Evolutionary conservation across 108 stramenopile genomes (phyloP), one percentile per base, ranked within the genome.

Genomic region (Fragilaria crotonensis): DNA sequence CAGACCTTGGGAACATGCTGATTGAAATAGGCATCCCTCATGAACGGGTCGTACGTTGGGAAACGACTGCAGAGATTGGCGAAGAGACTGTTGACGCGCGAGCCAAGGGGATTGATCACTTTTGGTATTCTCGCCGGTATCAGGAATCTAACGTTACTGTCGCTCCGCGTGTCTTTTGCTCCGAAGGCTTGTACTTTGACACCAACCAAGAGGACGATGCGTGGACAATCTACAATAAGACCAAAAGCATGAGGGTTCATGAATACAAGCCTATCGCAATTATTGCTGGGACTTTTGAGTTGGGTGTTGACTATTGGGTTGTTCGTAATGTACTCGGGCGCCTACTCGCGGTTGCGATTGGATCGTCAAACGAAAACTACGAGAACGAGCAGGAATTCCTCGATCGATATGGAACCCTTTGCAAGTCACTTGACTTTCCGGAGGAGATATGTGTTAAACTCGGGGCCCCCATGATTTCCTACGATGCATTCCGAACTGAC

Each of bases 221-320:
- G 5, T 57, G 25, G n/a, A 21, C 32, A 1, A 55, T 54, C 26
- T 57, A 46, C 49, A 3, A 21, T 9, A 33, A 14, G 25, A 33
- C 63, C 3, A 4, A 33, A 26, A 18, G 25, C 22, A 3, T 57
- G 30, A 0, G 1, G 9, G 29, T 30, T 30, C 5, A 21, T 14
- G 9, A 27, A 7, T 4, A 54, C 7, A 5, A 0, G 25, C 57
- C 56, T 29, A 25, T 17, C 18, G 74, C 70, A 20, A 70, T 76
- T 30, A 60, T 76, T 45, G 74, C 57, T 14, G 74, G 74, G 19
- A 66, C 74, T 3, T 76, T 76, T 59, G 74, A 76, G 41, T 51
- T 76, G 33, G 49, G 48, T 18, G 49, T 47, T 7, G 54, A 61
- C 25, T 70, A 51, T 31, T 76, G 75, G 75, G 44, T 45, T 26